A percentile compares a stretch with the other conserved stretches of the same genome.
Evolutionary conservation across 2,329 filamentous ascomycete genomes (phyloP).

Genomic region (Bipolaris sorokiniana): DNA sequence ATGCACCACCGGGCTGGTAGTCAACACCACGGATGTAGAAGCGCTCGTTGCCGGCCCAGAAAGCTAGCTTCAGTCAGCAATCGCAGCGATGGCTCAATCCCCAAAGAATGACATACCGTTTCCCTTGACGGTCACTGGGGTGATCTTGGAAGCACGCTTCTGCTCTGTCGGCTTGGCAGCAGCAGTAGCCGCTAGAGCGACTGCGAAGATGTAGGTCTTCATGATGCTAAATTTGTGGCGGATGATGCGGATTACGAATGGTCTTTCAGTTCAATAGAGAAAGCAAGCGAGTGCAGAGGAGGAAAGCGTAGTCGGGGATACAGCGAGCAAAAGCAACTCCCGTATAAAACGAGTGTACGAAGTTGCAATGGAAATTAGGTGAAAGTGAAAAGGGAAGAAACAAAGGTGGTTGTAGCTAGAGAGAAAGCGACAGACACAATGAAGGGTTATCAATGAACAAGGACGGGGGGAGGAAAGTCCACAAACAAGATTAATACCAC

Average conservation of each 20-base stretch:
- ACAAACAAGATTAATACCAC: conserved; percentile 7
- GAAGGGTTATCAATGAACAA: not conserved
- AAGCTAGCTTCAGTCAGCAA: conserved; percentile 51
- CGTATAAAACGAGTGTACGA: conserved; percentile 21
- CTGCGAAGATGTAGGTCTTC: conserved; percentile 59
- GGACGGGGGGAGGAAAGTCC: not conserved
- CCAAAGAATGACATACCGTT: conserved; percentile 55
- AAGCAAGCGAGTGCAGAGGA: not conserved
- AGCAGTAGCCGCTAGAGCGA: conserved; percentile 55
- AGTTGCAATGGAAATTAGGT: conserved; percentile 10
- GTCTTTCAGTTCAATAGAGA: conserved; percentile 3
- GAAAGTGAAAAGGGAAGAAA: conserved; percentile 2
- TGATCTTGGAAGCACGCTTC: conserved; percentile 51
- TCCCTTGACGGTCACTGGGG: conserved; percentile 66
- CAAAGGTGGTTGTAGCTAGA: conserved; percentile 7
- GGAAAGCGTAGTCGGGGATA: conserved; percentile 7
- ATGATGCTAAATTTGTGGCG: conserved; percentile 47
- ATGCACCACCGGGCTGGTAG: conserved; percentile 70
- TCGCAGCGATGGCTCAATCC: not conserved
- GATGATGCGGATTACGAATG: conserved; percentile 13
- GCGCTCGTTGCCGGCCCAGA: conserved; percentile 67
- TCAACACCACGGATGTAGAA: conserved; percentile 69
- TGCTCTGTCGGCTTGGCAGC: conserved; percentile 50
- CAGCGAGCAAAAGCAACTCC: conserved; percentile 7
- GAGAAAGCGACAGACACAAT: conserved; percentile 8